Percentiles rank a stretch among this genome's conserved stretches.
phyloP scores from a whole-genome alignment of 306 rosid species.

The Chamaecrista fasciculata region DNA sequence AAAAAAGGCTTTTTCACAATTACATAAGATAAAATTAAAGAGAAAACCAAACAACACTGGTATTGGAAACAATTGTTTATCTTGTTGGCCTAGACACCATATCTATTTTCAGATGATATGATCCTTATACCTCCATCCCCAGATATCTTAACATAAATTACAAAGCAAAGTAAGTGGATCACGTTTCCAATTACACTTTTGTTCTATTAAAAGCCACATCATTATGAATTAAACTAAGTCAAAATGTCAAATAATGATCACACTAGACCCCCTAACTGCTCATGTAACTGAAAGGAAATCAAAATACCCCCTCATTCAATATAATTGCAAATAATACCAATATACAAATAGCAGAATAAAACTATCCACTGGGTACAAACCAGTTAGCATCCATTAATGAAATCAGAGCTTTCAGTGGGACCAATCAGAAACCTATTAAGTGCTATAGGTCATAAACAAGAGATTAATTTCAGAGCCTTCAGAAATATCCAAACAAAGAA shows the following conservation, averaged over 20 bases:
- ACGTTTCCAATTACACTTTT: too few relatives aligned
- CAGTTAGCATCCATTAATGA: slow-evolving; percentile 5
- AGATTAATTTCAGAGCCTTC: slow-evolving; percentile 16
- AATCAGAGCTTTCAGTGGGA: slow-evolving; percentile 2
- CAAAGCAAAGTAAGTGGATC: too few relatives aligned
- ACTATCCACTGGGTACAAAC: slow-evolving; percentile 8
- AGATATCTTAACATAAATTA: neutral
- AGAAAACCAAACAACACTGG: slow-evolving; percentile 9
- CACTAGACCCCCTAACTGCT: neutral
- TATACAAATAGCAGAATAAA: neutral
- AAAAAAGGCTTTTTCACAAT: neutral
- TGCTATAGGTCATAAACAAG: slow-evolving; percentile 10
- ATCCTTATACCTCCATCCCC: neutral
- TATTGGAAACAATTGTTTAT: neutral
- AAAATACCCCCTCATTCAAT: neutral
- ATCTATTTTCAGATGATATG: slow-evolving; percentile 2
- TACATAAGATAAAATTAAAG: neutral
- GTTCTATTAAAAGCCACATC: slow-evolving; percentile 1
- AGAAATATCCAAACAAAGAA: slow-evolving; percentile 21
- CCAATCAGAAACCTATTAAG: neutral
- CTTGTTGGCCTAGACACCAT: neutral
- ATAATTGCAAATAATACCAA: slow-evolving; percentile 1
- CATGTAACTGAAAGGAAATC: slow-evolving; percentile 3
- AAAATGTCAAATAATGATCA: slow-evolving; percentile 1
- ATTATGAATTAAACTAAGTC: neutral